A percentile compares a stretch with the other conserved stretches of the same genome.
These are phyloP conservation scores for Xerocomellus amylosporus DNA, from an alignment of 768 basidiomycete species.

Conservation along the genomic window DNA sequence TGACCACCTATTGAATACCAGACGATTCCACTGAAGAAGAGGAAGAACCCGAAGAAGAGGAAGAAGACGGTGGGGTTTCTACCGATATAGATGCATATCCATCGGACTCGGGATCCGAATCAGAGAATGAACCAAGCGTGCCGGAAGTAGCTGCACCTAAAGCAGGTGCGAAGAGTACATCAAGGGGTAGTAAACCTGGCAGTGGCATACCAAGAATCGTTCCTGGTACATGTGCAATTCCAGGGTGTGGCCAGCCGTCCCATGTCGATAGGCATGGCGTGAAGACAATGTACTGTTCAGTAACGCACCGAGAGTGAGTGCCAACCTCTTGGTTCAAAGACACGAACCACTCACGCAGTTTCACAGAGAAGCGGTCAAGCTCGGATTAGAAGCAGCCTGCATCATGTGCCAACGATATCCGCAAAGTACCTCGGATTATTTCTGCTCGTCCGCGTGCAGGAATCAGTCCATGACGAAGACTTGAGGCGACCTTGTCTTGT, in stretches of 20 bases:
- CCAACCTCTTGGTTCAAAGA: neutral
- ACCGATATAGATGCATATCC: slow-evolving; percentile 35
- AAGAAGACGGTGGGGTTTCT: slow-evolving; percentile 17
- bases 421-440: slow-evolving; percentile 59
- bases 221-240: slow-evolving; percentile 50
- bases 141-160: slow-evolving; percentile 10
- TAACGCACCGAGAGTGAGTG: slow-evolving; percentile 63
- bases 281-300: slow-evolving; percentile 55
- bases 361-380: slow-evolving; percentile 54
- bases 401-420: slow-evolving; percentile 65
- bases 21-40: slow-evolving; percentile 28
- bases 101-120: slow-evolving; percentile 27
- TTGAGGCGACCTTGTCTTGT: slow-evolving; percentile 10
- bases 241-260: slow-evolving; percentile 55
- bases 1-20: slow-evolving; percentile 10
- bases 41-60: slow-evolving; percentile 23
- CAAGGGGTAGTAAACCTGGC: slow-evolving; percentile 13
- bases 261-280: slow-evolving; percentile 53
- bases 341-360: slow-evolving; percentile 9
- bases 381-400: slow-evolving; percentile 51
- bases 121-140: slow-evolving; percentile 21
- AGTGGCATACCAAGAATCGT: neutral
- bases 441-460: slow-evolving; percentile 56
- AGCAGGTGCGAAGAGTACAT: slow-evolving; percentile 2
- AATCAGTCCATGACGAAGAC: slow-evolving; percentile 59